Evolutionary conservation across 2,329 filamentous ascomycete genomes (phyloP).

Genomic region (Chaetomiaceae sp.): DNA sequence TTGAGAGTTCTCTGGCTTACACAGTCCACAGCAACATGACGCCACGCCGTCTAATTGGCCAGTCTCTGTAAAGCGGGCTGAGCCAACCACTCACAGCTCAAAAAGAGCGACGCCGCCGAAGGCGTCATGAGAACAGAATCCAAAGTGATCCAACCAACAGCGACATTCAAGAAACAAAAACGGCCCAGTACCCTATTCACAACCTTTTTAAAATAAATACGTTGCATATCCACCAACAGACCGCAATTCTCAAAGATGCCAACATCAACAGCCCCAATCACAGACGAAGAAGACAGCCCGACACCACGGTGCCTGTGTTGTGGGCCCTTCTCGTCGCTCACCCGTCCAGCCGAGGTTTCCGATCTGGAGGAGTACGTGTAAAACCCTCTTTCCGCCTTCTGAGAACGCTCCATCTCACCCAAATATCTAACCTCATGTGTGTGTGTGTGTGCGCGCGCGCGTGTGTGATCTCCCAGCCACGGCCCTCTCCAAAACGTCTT

Average conservation of each 20-base stretch:
- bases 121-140: too few relatives aligned
- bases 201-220: too few relatives aligned
- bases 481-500: constrained; percentile 43
- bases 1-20: too few relatives aligned
- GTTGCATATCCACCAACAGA: too few relatives aligned
- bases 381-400: neutral
- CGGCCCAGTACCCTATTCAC: too few relatives aligned
- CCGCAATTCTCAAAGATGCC: constrained; percentile 14
- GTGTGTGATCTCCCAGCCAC: constrained; percentile 5
- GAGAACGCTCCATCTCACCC: constrained; percentile 1
- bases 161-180: too few relatives aligned
- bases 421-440: neutral
- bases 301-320: constrained; percentile 40
- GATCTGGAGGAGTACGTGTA: constrained; percentile 35
- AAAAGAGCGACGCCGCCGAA: too few relatives aligned
- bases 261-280: neutral
- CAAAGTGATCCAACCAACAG: too few relatives aligned
- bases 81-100: too few relatives aligned
- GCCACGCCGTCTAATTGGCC: too few relatives aligned
- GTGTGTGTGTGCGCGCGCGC: neutral
- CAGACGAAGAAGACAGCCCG: constrained; percentile 37
- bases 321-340: constrained; percentile 34
- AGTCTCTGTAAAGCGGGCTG: too few relatives aligned
- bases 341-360: constrained; percentile 40
- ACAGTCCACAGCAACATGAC: too few relatives aligned